Evolutionary conservation across 371 early-diverging fungal species (phyloP).

Genomic region (Actinomortierella ambigua): DNA sequence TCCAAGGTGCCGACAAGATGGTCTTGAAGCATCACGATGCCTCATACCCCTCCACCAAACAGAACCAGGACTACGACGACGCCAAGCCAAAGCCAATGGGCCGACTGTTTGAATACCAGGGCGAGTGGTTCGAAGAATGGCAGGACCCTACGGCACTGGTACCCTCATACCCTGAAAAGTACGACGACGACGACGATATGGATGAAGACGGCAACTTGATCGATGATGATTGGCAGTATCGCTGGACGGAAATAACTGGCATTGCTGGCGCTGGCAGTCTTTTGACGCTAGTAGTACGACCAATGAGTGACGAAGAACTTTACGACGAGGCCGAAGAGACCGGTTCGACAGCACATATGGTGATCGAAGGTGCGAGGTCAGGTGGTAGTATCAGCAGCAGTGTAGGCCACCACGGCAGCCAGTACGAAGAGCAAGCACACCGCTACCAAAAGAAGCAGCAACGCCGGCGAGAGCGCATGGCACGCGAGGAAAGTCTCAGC

Average conservation of each 20-base stretch:
- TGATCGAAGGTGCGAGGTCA: too few species aligned
- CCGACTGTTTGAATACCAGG: slow-evolving; percentile 29
- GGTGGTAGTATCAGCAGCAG: too few species aligned
- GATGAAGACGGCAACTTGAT: not conserved
- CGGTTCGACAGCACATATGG: too few species aligned
- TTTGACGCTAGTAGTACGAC: slow-evolving; percentile 19
- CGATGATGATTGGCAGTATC: slow-evolving; percentile 6
- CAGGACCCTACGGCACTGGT: slow-evolving; percentile 22
- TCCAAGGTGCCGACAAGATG: too few species aligned
- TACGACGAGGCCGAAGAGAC: not conserved
- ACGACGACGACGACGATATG: not conserved
- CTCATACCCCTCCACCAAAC: not conserved
- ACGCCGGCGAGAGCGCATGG: too few species aligned
- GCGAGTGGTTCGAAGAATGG: slow-evolving; percentile 36
- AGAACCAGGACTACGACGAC: not conserved
- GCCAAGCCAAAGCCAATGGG: not conserved
- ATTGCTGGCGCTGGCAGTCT: slow-evolving; percentile 22
- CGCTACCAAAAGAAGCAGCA: too few species aligned
- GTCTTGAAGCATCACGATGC: too few species aligned
- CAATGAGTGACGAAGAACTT: slow-evolving; percentile 14
- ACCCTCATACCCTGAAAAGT: not conserved
- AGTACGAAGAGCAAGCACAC: too few species aligned
- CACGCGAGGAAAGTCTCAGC: too few species aligned
- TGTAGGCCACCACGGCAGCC: too few species aligned
- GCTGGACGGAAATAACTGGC: slow-evolving; percentile 29